phyloP scores from a whole-genome alignment of 2,329 filamentous ascomycete genomes.

The Anisogramma anomala region DNA sequence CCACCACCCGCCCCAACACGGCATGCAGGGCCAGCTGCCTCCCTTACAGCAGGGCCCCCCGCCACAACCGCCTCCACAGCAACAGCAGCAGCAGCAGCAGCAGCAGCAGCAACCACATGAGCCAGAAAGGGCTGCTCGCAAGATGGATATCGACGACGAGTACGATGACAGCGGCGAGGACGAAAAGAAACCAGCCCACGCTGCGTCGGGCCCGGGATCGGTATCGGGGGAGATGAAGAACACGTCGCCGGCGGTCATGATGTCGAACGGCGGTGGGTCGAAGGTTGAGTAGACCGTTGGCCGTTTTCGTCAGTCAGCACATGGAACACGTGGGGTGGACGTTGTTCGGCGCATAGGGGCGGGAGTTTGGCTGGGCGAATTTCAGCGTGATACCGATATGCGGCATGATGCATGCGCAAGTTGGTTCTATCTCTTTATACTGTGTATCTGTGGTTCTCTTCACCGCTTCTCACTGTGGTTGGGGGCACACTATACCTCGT shows the following conservation, averaged over 20 bases:
- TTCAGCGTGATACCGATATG: too few relatives aligned
- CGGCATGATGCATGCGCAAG: too few relatives aligned
- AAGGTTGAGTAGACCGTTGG: conserved; percentile 7
- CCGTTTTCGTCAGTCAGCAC: neutral
- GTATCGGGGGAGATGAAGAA: conserved; percentile 42
- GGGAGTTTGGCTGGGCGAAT: too few relatives aligned
- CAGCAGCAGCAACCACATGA: conserved; percentile 44
- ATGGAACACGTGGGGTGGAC: neutral
- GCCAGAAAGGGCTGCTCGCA: conserved; percentile 70
- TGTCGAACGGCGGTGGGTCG: conserved; percentile 12
- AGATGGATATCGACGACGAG: conserved; percentile 95
- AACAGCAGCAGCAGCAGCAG: conserved; percentile 41
- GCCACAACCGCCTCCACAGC: conserved; percentile 24
- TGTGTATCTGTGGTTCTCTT: too few relatives aligned
- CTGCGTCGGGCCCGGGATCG: conserved; percentile 29
- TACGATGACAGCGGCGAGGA: conserved; percentile 94
- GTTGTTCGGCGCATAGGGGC: neutral
- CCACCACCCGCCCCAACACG: conserved; percentile 61
- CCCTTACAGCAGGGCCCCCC: conserved; percentile 52
- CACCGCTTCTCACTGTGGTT: too few relatives aligned
- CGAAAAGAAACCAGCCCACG: conserved; percentile 47
- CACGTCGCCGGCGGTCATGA: conserved; percentile 30
- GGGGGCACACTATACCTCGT: too few relatives aligned
- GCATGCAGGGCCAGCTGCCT: conserved; percentile 47
- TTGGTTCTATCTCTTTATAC: too few relatives aligned